phyloP scores from a whole-genome alignment of 768 basidiomycete genomes.

The Rhodotorula graminis region DNA sequence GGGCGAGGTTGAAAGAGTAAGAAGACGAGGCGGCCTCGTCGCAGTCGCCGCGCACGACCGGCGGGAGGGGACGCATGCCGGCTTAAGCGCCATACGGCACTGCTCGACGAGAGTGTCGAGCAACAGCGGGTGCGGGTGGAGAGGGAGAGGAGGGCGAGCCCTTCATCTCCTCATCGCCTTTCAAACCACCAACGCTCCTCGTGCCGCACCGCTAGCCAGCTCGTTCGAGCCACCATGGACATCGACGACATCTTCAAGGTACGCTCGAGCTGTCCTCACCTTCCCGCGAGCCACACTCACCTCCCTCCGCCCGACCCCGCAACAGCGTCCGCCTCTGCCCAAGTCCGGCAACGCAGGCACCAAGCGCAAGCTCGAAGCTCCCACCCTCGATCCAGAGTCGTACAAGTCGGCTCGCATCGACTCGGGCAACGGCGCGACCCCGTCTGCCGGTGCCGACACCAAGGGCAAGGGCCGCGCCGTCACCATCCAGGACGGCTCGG shows the following conservation, averaged over 20 bases:
- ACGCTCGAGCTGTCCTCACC: conserved; percentile 65
- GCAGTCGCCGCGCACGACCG: no score
- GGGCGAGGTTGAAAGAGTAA: no score
- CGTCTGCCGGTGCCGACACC: conserved; percentile 18
- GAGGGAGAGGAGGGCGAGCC: no score
- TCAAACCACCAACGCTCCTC: no score
- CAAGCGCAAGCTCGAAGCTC: conserved; percentile 41
- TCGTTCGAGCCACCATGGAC: conserved; percentile 15
- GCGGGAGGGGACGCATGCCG: no score
- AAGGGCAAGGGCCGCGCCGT: conserved; percentile 17
- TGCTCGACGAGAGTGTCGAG: no score
- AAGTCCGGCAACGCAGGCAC: conserved; percentile 7
- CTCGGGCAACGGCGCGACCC: not conserved
- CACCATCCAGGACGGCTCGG: conserved; percentile 59
- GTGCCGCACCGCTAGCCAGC: no score
- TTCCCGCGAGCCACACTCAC: conserved; percentile 64
- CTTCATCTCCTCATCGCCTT: no score
- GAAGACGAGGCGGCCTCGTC: no score
- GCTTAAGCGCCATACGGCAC: no score
- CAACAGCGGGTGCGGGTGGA: no score
- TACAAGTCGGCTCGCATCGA: conserved; percentile 27
- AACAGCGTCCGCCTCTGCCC: conserved; percentile 24
- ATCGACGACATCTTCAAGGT: conserved; percentile 41
- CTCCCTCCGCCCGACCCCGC: conserved; percentile 52
- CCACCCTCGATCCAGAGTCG: conserved; percentile 33